phyloP scores from a whole-genome alignment of 2,329 filamentous ascomycete genomes.

The Bipolaris sorokiniana region DNA sequence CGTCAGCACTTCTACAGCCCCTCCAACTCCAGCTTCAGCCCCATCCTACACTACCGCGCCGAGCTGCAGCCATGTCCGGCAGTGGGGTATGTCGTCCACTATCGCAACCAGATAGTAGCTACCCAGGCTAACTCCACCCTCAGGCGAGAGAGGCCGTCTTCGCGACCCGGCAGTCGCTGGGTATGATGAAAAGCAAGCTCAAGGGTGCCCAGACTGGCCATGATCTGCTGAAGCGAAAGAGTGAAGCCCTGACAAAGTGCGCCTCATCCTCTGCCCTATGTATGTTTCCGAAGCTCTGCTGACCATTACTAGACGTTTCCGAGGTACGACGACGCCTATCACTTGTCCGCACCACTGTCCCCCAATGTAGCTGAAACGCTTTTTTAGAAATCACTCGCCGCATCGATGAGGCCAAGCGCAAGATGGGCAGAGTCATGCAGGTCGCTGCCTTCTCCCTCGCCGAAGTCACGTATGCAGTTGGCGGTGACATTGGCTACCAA shows the following conservation, averaged over 20 bases:
- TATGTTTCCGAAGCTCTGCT: constrained; percentile 17
- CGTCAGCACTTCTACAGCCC: constrained; percentile 8
- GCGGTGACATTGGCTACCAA: constrained; percentile 92
- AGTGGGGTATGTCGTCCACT: constrained; percentile 53
- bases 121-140: constrained; percentile 29
- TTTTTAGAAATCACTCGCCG: constrained; percentile 82
- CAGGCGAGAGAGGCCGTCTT: constrained; percentile 97
- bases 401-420: constrained; percentile 98
- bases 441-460: constrained; percentile 97
- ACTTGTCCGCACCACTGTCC: constrained; percentile 3
- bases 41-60: constrained; percentile 8
- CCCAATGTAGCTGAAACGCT: constrained; percentile 33
- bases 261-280: constrained; percentile 33
- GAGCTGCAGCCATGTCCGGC: constrained; percentile 58
- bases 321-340: constrained; percentile 65
- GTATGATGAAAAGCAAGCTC: constrained; percentile 96
- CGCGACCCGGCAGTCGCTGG: constrained; percentile 94
- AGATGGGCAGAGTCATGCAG: constrained; percentile 99
- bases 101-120: no score
- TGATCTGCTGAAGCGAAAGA: constrained; percentile 95
- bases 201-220: constrained; percentile 82
- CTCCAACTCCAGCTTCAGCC: neutral
- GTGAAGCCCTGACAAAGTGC: constrained; percentile 96
- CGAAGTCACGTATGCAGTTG: constrained; percentile 96
- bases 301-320: constrained; percentile 70